phyloP scores from a whole-genome alignment of 2,329 filamentous ascomycete species.

The Orbilia quercus region DNA sequence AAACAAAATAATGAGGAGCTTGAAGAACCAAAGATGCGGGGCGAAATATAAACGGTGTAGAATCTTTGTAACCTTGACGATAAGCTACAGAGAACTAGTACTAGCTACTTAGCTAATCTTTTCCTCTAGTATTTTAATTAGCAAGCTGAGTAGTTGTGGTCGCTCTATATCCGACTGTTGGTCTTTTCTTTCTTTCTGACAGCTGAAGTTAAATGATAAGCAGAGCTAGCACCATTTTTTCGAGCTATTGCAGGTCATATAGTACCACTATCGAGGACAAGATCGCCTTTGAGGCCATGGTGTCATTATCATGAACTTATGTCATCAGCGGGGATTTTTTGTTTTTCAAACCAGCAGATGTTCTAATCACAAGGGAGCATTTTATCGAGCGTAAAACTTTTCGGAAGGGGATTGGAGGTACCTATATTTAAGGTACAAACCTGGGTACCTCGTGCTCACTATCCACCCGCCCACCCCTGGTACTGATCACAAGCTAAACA shows the following conservation, averaged over 20 bases:
- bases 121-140: background rate
- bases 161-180: conserved; percentile 46
- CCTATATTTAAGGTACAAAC: conserved; percentile 1
- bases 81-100: no score
- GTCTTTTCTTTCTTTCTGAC: background rate
- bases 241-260: background rate
- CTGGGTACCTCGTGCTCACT: conserved; percentile 29
- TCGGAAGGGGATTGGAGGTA: background rate
- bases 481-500: conserved; percentile 49
- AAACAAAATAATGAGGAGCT: background rate
- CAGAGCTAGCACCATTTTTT: background rate
- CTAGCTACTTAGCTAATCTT: background rate
- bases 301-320: conserved; percentile 29
- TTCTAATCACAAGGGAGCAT: conserved; percentile 34
- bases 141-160: conserved; percentile 9
- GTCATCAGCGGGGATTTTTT: conserved; percentile 27
- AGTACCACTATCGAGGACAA: no score
- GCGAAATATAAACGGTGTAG: background rate
- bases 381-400: background rate
- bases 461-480: conserved; percentile 12
- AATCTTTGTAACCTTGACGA: conserved; percentile 1
- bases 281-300: background rate
- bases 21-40: conserved; percentile 14
- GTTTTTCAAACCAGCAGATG: conserved; percentile 34
- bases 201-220: background rate